Evolutionary conservation across 257 asterid species (phyloP).

Genomic region (Capsicum chinense): DNA sequence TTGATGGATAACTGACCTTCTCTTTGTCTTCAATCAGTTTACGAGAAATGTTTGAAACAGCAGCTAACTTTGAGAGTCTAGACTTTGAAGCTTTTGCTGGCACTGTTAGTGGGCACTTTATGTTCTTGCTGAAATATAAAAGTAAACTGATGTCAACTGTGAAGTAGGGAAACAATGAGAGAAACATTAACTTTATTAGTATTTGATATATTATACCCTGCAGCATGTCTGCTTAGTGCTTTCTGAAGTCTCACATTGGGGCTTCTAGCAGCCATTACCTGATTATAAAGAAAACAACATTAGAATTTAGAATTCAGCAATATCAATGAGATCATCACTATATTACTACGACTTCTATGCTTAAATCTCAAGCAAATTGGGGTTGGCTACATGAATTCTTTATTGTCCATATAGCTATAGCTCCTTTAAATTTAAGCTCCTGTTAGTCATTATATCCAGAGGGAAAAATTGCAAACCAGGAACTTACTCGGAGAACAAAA

Average conservation of each 20-base stretch:
- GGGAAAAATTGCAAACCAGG: slow-evolving; percentile 4
- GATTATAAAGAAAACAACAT: slow-evolving; percentile 23
- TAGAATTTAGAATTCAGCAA: background rate
- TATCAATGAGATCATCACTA: background rate
- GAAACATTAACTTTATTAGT: background rate
- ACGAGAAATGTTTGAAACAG: slow-evolving; percentile 60
- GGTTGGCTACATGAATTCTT: background rate
- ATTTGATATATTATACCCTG: slow-evolving; percentile 49
- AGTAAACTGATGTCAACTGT: background rate
- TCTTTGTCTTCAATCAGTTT: slow-evolving; percentile 50
- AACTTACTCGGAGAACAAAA: slow-evolving; percentile 88
- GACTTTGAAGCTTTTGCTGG: slow-evolving; percentile 82
- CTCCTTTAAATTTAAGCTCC: background rate
- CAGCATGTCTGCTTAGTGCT: slow-evolving; percentile 66
- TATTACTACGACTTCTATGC: background rate
- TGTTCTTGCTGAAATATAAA: slow-evolving; percentile 52
- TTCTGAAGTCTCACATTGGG: slow-evolving; percentile 76
- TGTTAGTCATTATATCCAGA: background rate
- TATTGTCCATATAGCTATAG: background rate
- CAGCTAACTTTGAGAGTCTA: slow-evolving; percentile 59
- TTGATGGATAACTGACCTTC: slow-evolving; percentile 47
- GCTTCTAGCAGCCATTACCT: slow-evolving; percentile 99
- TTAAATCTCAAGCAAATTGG: background rate
- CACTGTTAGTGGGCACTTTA: slow-evolving; percentile 84
- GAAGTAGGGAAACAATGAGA: background rate